Base-by-base conservation (phyloP, 2,329 filamentous ascomycete species). In the Colletotrichum sojae region DNA sequence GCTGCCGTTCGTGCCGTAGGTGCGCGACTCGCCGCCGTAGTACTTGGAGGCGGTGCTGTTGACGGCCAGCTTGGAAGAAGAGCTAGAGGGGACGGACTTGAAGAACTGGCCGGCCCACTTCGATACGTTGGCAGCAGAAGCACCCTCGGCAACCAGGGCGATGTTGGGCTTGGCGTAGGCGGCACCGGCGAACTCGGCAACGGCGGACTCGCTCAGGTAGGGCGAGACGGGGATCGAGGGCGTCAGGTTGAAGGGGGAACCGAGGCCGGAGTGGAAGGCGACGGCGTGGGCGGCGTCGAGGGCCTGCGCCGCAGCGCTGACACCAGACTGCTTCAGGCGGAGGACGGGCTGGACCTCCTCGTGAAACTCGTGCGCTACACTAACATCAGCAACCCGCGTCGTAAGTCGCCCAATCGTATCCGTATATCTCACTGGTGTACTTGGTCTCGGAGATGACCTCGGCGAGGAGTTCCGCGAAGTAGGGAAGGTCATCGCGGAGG, bases 21-120 rank as follows among this genome's bases (percentile, higher is more conserved):
- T 92, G 75, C 96, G 94, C 86, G 97, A 94, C 87, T 99, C 94
- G 78, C 96, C 97, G 81, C 96, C 96, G 78, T 90, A 93, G 90
- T 98, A 99, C 83, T 95, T 96, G 79, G 90, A 89, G 72, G 92
- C 86, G 73, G 89, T 82, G 71, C 85, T 84, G 79, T 89, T 87
- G 72, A 92, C 83, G 48, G 83, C 76, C 73, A 87, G 81, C 76
- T 86, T 83, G 77, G 84, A 82, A 74, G 83, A 81, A 71, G 87
- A 79, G 72, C 86, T 81, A 74, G 85, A 80, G 67, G 91, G 88
- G 57, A 92, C 86, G 69, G 88, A 86, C 80, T 90, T 90, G 88
- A 99, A 98, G 89, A 98, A 98, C 79, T 97, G 90, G 78, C 91
- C 90, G 72, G 97, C 91, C 95, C 95, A 98, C 85, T 96, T 97